Evolutionary conservation across 2,329 filamentous ascomycete species (phyloP).

Genomic region (Fusarium verrucosum): DNA sequence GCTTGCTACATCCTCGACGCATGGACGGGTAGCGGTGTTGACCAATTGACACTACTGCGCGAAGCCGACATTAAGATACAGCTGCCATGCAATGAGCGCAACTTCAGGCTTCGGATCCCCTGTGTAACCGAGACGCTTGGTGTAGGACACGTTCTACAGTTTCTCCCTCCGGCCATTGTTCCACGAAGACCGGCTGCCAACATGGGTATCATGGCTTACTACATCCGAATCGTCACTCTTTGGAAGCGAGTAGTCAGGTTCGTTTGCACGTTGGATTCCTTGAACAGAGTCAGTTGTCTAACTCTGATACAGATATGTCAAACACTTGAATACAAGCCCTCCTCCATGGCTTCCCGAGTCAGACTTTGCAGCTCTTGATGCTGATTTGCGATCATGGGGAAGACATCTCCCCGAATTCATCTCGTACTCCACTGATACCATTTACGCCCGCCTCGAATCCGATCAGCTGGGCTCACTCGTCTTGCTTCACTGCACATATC

Average conservation of each 20-base stretch:
- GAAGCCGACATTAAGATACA: constrained; percentile 55
- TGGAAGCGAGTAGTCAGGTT: constrained; percentile 54
- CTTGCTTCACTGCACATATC: constrained; percentile 57
- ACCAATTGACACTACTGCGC: constrained; percentile 52
- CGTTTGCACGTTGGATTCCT: constrained; percentile 20
- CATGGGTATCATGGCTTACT: constrained; percentile 57
- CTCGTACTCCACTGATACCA: constrained; percentile 55
- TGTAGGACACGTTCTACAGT: constrained; percentile 53
- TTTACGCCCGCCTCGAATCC: constrained; percentile 58
- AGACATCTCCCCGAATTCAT: constrained; percentile 55
- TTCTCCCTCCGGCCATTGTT: constrained; percentile 52
- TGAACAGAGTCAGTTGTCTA: not conserved
- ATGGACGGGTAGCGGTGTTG: constrained; percentile 53
- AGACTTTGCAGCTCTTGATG: constrained; percentile 54
- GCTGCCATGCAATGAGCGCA: constrained; percentile 53
- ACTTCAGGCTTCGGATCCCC: constrained; percentile 54
- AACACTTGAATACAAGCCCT: constrained; percentile 51
- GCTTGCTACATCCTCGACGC: constrained; percentile 55
- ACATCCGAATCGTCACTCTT: constrained; percentile 53
- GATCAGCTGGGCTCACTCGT: constrained; percentile 57
- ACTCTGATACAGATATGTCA: constrained; percentile 51
- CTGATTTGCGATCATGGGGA: constrained; percentile 54
- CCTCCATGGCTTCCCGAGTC: constrained; percentile 57
- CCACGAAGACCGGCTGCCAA: constrained; percentile 53
- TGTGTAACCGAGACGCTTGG: constrained; percentile 54